Conservation (phyloP, 2,329 filamentous ascomycete species). For the Verticillium klebahnii region DNA sequence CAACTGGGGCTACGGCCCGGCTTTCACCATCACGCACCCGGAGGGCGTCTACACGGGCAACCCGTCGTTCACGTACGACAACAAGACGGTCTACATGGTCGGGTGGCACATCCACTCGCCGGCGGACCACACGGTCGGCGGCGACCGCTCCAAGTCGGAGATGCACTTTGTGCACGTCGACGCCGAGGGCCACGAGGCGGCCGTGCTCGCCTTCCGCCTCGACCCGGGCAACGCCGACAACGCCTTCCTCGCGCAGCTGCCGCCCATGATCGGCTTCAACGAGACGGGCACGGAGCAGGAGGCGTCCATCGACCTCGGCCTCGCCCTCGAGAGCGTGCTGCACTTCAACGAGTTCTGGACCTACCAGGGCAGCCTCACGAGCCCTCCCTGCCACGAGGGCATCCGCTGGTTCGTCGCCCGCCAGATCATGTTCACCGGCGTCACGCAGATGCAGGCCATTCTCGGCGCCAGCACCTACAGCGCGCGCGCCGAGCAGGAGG, state of each 20-base stretch:
- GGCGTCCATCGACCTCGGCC: slow-evolving; percentile 21
- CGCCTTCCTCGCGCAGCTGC: slow-evolving; percentile 36
- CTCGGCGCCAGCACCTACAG: slow-evolving; percentile 38
- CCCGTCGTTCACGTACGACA: slow-evolving; percentile 38
- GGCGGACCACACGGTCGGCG: slow-evolving; percentile 41
- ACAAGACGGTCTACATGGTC: slow-evolving; percentile 39
- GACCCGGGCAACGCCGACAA: slow-evolving; percentile 33
- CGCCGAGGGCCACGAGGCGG: slow-evolving; percentile 31
- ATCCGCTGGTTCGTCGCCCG: slow-evolving; percentile 32
- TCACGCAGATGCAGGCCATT: slow-evolving; percentile 41
- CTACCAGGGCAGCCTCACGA: slow-evolving; percentile 41
- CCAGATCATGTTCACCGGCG: slow-evolving; percentile 29
- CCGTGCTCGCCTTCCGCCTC: slow-evolving; percentile 41
- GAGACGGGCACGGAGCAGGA: slow-evolving; percentile 16
- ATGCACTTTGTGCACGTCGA: slow-evolving; percentile 44
- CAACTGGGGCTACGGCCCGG: slow-evolving; percentile 45
- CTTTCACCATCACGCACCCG: slow-evolving; percentile 32
- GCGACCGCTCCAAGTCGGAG: slow-evolving; percentile 37
- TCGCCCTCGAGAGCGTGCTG: slow-evolving; percentile 29
- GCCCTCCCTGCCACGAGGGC: slow-evolving; percentile 41
- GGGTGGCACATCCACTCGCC: slow-evolving; percentile 49
- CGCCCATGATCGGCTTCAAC: slow-evolving; percentile 31
- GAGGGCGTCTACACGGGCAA: slow-evolving; percentile 29
- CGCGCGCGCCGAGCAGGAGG: slow-evolving; percentile 37
- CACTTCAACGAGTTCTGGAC: slow-evolving; percentile 42